Evolutionary conservation across 345 rosid genomes (phyloP), one percentile per base, ranked within the genome.

Genomic region (Acer yangbiense): DNA sequence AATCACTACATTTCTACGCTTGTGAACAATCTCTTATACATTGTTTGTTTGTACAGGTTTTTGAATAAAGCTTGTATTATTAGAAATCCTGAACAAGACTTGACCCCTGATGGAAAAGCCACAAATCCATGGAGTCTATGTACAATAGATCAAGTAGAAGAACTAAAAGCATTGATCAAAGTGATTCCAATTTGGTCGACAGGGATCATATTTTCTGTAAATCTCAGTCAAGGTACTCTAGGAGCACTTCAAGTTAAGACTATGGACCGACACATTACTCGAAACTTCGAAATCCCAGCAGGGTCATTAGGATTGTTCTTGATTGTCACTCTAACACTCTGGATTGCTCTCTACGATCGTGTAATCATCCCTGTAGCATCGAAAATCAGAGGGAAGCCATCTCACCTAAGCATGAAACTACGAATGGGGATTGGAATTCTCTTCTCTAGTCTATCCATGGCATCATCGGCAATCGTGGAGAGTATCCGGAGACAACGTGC

Each of bases 111-210:
- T 25, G 87, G 81, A 55, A 69, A 52, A 2, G 78, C 87, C 66
- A 18, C 66, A 23, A 75, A 83, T 67, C 86, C 85, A 10, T 87
- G 89, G 90, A 85, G 79, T 57, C 84, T 87, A 41, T 88, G 95
- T 76, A 85, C 85, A 1, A 60, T 86, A 2, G 86, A 86, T 68
- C 91, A 89, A 87, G 93, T 88, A 50, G 92, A 91, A 77, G 90
- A 86, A 54, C 81, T 91, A 14, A 89, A 89, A 82, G 83, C 87
- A 71, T 75, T 89, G 4, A 61, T 91, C 48, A 85, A 62, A 8
- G 75, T 91, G 35, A 46, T 85, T 6, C 90, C 89, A 0, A 76
- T 91, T 1, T 88, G 93, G 86, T 87, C 93, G 18, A 80, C 90
- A 2, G 90, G 90, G 44, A 86, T 88, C 20, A 81, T 91, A 39